Base-by-base conservation (phyloP, 768 basidiomycete species). In the Mrakia gelida region DNA sequence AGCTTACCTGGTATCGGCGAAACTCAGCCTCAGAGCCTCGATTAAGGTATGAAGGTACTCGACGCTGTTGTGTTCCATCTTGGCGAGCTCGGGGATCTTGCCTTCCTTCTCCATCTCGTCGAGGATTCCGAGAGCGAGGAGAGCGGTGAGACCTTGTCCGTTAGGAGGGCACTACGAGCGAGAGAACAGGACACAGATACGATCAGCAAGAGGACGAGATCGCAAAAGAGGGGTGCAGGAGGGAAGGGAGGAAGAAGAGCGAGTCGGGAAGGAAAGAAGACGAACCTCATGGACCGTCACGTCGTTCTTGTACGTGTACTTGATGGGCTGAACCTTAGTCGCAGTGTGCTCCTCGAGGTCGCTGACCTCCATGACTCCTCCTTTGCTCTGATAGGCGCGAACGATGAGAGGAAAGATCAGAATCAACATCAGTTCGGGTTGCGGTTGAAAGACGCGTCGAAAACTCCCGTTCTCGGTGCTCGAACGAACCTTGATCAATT, bases 91-190 rank as follows among this genome's bases (percentile, higher is more conserved):
- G 77, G 87, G 87, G 68, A 89, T 88, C 72, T 89, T 88, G 0
- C 90, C 90, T 82, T 91, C 89, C 78, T 87, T 89, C 84, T 96
- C 92, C 23, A 98, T 88, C 38, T 88, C 89, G 81, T 98, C 96
- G 71, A 99, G 86, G 78, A 99, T 93, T 2, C 97, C 97, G 30
- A 98, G 88, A 18, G 95, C 94, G 43, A 99, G 86, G 11, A 98
- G 88, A 0, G 97, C 93, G 7, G 95, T 96, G 61, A 99, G 89
- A n/a, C 95, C 96, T 88, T 98, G 95, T 13, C 96, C 95, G 83
- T 97, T 98, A 0, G 96, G 96, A 11, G 95, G 96, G 81, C 94
- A 96, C 93, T 94, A 75, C 30, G 7, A 28, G 41, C 1, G 67
- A 67, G 21, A 13, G 72, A 30, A 16, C 32, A 41, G n/a, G 16